A percentile compares a stretch with the other conserved stretches of the same genome.
Conservation (phyloP, 345 rosid species). For the Eucalyptus caleyi region DNA sequence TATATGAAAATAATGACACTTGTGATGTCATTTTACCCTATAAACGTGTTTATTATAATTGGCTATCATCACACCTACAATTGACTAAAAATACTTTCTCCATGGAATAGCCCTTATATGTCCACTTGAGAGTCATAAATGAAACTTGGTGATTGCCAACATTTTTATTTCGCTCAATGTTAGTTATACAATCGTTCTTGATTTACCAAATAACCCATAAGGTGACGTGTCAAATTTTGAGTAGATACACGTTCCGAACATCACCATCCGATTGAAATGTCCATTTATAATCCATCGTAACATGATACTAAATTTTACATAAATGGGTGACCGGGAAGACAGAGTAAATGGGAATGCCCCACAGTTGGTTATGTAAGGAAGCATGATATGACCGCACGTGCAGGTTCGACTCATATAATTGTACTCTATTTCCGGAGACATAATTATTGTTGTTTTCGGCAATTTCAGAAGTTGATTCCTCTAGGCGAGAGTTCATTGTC, state of each 20-base stretch:
- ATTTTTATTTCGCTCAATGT: neutral
- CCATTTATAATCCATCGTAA: neutral
- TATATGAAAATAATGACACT: neutral
- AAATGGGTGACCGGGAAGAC: neutral
- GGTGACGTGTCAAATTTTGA: neutral
- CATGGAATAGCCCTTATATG: neutral
- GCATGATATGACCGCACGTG: neutral
- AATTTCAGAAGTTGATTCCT: neutral
- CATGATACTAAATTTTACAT: neutral
- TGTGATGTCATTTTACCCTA: neutral
- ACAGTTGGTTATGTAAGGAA: neutral
- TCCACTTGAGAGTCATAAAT: neutral
- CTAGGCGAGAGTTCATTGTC: neutral
- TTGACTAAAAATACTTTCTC: neutral
- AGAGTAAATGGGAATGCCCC: neutral
- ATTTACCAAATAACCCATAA: neutral
- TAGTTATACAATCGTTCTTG: neutral
- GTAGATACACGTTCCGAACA: neutral
- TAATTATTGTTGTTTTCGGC: neutral
- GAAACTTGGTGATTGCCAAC: neutral
- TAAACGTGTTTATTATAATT: neutral
- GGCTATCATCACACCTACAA: neutral
- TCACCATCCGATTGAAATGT: neutral
- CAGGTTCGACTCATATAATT: neutral
- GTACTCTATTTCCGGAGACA: neutral